These are phyloP conservation scores for Leavenworthia alabamica DNA, from an alignment of 345 rosid genomes.

Conservation along the genomic window DNA sequence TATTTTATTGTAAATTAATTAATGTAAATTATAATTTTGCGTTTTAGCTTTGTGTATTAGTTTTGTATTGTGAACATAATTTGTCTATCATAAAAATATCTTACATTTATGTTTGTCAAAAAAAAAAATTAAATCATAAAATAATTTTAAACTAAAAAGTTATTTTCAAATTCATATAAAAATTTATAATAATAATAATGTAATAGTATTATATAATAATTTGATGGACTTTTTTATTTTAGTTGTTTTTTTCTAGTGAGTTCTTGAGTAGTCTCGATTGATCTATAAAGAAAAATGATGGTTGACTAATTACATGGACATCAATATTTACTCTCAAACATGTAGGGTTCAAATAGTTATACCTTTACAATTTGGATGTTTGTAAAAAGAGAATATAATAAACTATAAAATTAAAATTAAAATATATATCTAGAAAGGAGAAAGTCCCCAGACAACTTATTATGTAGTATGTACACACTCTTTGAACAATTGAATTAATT, in stretches of 20 bases:
- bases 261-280: neutral
- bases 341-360: slow-evolving; percentile 17
- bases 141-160: no score
- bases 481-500: neutral
- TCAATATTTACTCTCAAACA: neutral
- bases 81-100: no score
- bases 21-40: no score
- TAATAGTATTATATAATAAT: no score
- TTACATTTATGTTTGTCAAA: no score
- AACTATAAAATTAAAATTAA: neutral
- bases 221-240: neutral
- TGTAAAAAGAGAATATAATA: neutral
- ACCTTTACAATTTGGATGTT: slow-evolving; percentile 21
- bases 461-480: slow-evolving; percentile 9
- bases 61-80: no score
- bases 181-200: no score
- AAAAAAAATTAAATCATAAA: no score
- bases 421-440: neutral
- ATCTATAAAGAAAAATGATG: neutral
- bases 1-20: no score
- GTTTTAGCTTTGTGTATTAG: no score
- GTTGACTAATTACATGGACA: slow-evolving; percentile 3
- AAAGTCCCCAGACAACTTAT: neutral
- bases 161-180: no score
- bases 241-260: neutral